Conservation (phyloP, 139 green algal species). For the Chlamydomonas sp. region DNA sequence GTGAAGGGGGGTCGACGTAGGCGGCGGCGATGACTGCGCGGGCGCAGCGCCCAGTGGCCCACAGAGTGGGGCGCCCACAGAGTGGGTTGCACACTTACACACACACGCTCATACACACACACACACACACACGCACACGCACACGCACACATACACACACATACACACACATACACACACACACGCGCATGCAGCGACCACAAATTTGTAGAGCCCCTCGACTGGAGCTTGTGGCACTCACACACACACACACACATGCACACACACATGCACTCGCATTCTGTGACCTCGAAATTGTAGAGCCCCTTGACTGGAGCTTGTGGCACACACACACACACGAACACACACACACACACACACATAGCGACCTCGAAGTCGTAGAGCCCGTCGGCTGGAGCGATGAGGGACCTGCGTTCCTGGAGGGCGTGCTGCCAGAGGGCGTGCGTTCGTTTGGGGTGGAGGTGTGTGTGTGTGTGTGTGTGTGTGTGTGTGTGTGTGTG, state of each 20-base stretch:
- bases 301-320: background rate
- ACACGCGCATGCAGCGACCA: background rate
- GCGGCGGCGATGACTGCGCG: too few relatives aligned
- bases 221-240: too few relatives aligned
- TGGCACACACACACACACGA: background rate
- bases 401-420: background rate
- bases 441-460: constrained; percentile 14
- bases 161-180: background rate
- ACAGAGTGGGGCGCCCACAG: too few relatives aligned
- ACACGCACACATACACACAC: background rate
- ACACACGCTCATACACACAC: too few relatives aligned
- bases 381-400: too few relatives aligned
- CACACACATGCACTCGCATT: background rate
- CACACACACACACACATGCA: background rate
- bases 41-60: too few relatives aligned
- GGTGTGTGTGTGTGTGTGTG: constrained; percentile 1
- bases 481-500: too few relatives aligned
- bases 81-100: background rate
- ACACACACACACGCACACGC: background rate
- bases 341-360: background rate
- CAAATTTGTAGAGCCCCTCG: too few relatives aligned
- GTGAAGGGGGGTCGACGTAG: too few relatives aligned
- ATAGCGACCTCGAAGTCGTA: too few relatives aligned
- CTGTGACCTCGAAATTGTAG: background rate
- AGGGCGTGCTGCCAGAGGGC: background rate